Evolutionary conservation across 768 basidiomycete species (phyloP), one percentile per base, ranked within the genome.

Genomic region (Amanita fuliginea): DNA sequence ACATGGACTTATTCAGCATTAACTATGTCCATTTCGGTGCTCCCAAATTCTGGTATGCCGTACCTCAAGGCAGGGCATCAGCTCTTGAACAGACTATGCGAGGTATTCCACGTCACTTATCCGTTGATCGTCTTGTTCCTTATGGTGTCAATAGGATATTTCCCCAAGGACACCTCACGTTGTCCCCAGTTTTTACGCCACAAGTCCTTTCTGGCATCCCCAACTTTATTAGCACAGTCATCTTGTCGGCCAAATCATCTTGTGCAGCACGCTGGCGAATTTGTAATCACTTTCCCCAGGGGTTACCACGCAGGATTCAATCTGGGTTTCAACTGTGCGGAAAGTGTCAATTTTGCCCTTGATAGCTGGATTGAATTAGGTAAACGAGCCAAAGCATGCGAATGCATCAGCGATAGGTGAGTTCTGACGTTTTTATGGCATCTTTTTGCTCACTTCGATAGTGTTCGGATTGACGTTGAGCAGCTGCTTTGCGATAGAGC

Each of bases 21-120:
- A 99, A 99, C 62, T 98, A 93, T 62, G 90, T 99, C 49, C 96
- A 99, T 64, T 98, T 97, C 57, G 96, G 96, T 0, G 93, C 94
- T 0, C 93, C 94, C 1, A 98, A 90, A 57, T 86, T 87, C 59
- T 99, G 96, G 96, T 98, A 98, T 64, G 85, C 93, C 2, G 74
- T 98, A 14, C 96, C 96, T 3, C 94, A 96, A 64, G 84, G 75
- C 14, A 77, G 90, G 51, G 81, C 92, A 0, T 66, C 69, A 11
- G 80, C 83, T 9, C 76, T 99, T n/a, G 96, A 98, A 63, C 75
- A 83, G 34, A 82, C 83, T 3, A 93, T 99, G 86, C 78, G 81
- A 67, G 80, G 93, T 92, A 49, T 49, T 50, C 3, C 6, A 3
- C 73, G 42, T 35, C 52, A 14, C 40, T 41, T 33, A 39, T 22